Evolutionary conservation across 1,284 basidiomycete genomes (phyloP).

Genomic region (Ustilago crameri): DNA sequence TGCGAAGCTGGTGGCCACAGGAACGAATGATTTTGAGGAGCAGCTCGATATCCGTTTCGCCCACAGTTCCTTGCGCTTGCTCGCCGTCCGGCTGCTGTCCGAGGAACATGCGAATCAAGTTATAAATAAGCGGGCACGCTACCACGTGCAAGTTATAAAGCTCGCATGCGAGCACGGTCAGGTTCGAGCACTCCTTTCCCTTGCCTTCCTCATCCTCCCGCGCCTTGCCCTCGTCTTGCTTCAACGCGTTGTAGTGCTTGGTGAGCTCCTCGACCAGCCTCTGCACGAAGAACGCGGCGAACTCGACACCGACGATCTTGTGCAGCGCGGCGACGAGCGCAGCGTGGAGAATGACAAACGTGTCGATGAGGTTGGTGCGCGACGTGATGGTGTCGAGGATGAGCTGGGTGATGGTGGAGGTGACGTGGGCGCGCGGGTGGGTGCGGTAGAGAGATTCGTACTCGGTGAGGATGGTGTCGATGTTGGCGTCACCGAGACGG

Average conservation of each 20-base stretch:
- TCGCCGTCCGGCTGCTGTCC: conserved; percentile 65
- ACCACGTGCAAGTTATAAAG: conserved; percentile 96
- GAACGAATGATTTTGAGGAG: conserved; percentile 81
- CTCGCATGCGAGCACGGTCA: conserved; percentile 87
- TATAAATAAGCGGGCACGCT: conserved; percentile 86
- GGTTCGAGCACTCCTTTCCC: conserved; percentile 85
- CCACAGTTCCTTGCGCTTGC: not conserved
- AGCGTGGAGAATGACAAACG: conserved; percentile 89
- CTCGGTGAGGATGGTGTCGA: conserved; percentile 80
- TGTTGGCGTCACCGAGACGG: conserved; percentile 87
- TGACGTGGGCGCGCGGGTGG: conserved; percentile 85
- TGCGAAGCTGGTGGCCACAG: conserved; percentile 59
- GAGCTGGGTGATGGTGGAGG: conserved; percentile 80
- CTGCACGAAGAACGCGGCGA: conserved; percentile 74
- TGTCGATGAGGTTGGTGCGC: conserved; percentile 82
- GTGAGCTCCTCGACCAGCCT: conserved; percentile 45
- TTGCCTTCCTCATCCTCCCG: conserved; percentile 53
- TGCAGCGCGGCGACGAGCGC: conserved; percentile 86
- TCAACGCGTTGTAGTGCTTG: conserved; percentile 25
- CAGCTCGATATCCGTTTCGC: conserved; percentile 75
- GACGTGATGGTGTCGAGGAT: conserved; percentile 85
- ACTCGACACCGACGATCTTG: conserved; percentile 87
- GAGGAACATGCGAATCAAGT: conserved; percentile 84
- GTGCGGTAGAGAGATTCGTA: conserved; percentile 83
- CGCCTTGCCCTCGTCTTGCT: not conserved